These are phyloP conservation scores for Sphaceloma murrayae DNA, from an alignment of 2,329 filamentous ascomycete genomes.

Conservation along the genomic window DNA sequence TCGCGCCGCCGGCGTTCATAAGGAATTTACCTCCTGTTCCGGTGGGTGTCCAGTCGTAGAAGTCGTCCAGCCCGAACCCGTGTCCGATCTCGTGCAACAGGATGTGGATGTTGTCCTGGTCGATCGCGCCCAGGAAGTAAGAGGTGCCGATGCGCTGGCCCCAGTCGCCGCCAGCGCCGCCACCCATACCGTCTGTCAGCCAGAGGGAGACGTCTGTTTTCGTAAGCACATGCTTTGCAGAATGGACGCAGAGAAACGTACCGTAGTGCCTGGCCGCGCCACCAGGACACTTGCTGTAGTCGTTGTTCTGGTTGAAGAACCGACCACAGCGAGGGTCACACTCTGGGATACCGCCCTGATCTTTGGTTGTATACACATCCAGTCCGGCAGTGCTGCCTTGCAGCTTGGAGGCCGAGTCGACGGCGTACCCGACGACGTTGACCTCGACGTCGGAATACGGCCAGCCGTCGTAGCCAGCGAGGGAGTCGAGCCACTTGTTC, in stretches of 20 bases:
- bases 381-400: constrained; percentile 31
- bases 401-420: constrained; percentile 31
- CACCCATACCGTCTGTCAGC: constrained; percentile 39
- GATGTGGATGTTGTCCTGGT: constrained; percentile 36
- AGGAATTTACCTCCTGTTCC: constrained; percentile 35
- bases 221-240: background rate
- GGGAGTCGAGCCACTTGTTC: constrained; percentile 36
- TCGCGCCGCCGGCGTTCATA: constrained; percentile 38
- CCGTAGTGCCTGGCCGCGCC: constrained; percentile 37
- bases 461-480: constrained; percentile 38
- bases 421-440: constrained; percentile 38
- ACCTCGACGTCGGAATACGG: constrained; percentile 35
- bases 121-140: constrained; percentile 35
- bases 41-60: constrained; percentile 38
- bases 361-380: constrained; percentile 36
- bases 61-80: constrained; percentile 38
- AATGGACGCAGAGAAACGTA: background rate
- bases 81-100: constrained; percentile 41
- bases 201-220: constrained; percentile 33
- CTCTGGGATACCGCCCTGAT: constrained; percentile 35
- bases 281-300: constrained; percentile 34
- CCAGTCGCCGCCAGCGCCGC: constrained; percentile 41
- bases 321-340: constrained; percentile 36
- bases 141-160: constrained; percentile 38
- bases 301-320: constrained; percentile 38